Conservation (phyloP, 2,329 filamentous ascomycete species). For the Zymoseptoria crescenta region DNA sequence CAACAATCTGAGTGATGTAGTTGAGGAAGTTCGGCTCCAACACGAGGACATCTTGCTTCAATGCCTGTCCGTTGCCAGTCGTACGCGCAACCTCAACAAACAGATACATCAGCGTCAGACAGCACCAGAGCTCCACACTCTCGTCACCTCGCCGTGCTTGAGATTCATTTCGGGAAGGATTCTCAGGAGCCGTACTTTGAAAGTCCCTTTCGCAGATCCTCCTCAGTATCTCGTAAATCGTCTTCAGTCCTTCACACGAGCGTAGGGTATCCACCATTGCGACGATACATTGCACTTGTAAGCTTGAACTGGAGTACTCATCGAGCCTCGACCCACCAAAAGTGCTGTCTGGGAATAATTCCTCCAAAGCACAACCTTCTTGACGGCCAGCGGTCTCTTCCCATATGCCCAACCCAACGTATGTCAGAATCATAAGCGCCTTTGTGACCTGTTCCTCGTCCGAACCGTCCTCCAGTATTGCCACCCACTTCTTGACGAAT, state of each 20-base stretch:
- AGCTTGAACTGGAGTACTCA: conserved; percentile 28
- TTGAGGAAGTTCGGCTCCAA: conserved; percentile 57
- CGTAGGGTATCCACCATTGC: conserved; percentile 37
- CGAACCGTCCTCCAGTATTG: conserved; percentile 28
- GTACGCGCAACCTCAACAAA: conserved; percentile 40
- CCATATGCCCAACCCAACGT: conserved; percentile 43
- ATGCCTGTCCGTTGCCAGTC: conserved; percentile 18
- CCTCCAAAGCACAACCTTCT: conserved; percentile 20
- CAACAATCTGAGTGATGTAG: conserved; percentile 57
- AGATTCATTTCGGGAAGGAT: conserved; percentile 19
- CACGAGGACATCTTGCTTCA: conserved; percentile 28
- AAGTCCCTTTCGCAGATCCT: conserved; percentile 25
- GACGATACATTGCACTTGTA: conserved; percentile 40
- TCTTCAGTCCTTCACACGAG: conserved; percentile 33
- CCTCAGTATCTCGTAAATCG: conserved; percentile 34
- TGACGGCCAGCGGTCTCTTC: conserved; percentile 40
- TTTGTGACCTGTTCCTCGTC: conserved; percentile 26
- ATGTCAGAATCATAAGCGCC: conserved; percentile 38
- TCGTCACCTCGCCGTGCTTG: conserved; percentile 23
- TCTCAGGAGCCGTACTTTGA: conserved; percentile 13
- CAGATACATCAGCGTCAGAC: conserved; percentile 43
- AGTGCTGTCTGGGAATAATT: conserved; percentile 19
- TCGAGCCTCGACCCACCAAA: conserved; percentile 25
- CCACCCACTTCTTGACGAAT: conserved; percentile 47
- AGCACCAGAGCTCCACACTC: conserved; percentile 41